Conservation (phyloP, 768 basidiomycete species). For the Kwoniella pini region DNA sequence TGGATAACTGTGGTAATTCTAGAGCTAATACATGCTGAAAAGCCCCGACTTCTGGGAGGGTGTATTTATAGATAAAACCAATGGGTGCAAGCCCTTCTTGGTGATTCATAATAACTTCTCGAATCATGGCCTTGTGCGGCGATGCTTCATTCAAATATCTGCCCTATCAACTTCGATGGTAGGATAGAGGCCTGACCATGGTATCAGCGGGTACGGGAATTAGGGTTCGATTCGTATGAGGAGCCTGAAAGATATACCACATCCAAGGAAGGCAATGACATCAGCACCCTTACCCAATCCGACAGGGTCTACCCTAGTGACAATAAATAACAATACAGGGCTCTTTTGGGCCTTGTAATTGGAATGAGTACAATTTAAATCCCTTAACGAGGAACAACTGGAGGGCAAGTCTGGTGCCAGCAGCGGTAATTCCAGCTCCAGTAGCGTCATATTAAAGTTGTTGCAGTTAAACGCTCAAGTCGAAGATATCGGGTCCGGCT, state of each 20-base stretch:
- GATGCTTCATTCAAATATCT: constrained; percentile 71
- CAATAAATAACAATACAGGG: constrained; percentile 59
- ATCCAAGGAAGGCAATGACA: not conserved
- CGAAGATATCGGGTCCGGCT: constrained; percentile 58
- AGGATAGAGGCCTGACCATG: constrained; percentile 75
- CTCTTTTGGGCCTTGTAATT: constrained; percentile 58
- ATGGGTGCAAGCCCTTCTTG: constrained; percentile 56
- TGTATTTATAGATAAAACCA: constrained; percentile 72
- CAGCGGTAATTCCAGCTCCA: constrained; percentile 56
- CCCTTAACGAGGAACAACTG: constrained; percentile 59
- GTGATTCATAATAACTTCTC: constrained; percentile 76
- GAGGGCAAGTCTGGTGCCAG: constrained; percentile 59
- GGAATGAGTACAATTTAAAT: constrained; percentile 60
- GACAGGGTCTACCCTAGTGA: constrained; percentile 59
- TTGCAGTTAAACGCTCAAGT: constrained; percentile 58
- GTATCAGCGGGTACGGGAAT: constrained; percentile 70
- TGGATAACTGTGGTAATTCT: constrained; percentile 79
- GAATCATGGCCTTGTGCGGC: constrained; percentile 73
- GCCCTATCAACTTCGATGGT: constrained; percentile 77
- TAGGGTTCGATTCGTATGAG: too few relatives aligned
- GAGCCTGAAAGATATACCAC: constrained; percentile 2
- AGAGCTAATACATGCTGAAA: constrained; percentile 73
- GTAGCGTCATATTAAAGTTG: constrained; percentile 58
- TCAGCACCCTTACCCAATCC: constrained; percentile 31
- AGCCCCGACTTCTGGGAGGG: constrained; percentile 69